These are phyloP conservation scores for Volutella citrinella DNA, from an alignment of 2,329 filamentous ascomycete genomes.

Conservation along the genomic window DNA sequence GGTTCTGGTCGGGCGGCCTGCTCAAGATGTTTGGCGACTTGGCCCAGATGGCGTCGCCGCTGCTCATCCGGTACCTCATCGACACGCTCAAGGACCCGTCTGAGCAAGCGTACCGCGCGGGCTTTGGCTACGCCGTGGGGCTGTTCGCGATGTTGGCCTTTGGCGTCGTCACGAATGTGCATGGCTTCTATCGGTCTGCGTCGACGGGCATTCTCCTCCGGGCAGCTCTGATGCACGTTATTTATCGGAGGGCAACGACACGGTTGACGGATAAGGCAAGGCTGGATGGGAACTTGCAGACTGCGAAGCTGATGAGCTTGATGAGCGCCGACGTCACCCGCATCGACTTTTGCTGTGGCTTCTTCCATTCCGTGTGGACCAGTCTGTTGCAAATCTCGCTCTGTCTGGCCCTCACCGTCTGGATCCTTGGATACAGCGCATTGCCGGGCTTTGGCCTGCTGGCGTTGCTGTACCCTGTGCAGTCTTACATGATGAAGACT, in stretches of 20 bases:
- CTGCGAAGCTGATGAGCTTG: slow-evolving; percentile 28
- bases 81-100: slow-evolving; percentile 17
- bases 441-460: slow-evolving; percentile 24
- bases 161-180: slow-evolving; percentile 23
- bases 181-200: slow-evolving; percentile 23
- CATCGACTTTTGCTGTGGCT: slow-evolving; percentile 30
- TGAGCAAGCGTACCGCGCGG: slow-evolving; percentile 1
- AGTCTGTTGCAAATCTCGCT: slow-evolving; percentile 28
- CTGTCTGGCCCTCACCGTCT: too few species aligned
- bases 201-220: slow-evolving; percentile 18
- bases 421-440: slow-evolving; percentile 23
- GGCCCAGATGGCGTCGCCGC: slow-evolving; percentile 20
- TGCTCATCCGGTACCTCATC: slow-evolving; percentile 24
- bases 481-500: slow-evolving; percentile 18
- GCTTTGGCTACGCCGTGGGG: slow-evolving; percentile 23
- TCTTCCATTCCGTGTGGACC: slow-evolving; percentile 29
- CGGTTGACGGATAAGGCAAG: slow-evolving; percentile 16
- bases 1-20: slow-evolving; percentile 29
- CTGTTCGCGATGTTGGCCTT: slow-evolving; percentile 22
- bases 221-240: slow-evolving; percentile 18
- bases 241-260: slow-evolving; percentile 20
- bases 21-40: slow-evolving; percentile 25
- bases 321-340: slow-evolving; percentile 32
- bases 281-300: slow-evolving; percentile 17
- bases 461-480: slow-evolving; percentile 21